Percentiles rank a stretch among this genome's conserved stretches.
These are phyloP conservation scores for Delonix regia DNA, from an alignment of 306 rosid genomes.

Conservation along the genomic window DNA sequence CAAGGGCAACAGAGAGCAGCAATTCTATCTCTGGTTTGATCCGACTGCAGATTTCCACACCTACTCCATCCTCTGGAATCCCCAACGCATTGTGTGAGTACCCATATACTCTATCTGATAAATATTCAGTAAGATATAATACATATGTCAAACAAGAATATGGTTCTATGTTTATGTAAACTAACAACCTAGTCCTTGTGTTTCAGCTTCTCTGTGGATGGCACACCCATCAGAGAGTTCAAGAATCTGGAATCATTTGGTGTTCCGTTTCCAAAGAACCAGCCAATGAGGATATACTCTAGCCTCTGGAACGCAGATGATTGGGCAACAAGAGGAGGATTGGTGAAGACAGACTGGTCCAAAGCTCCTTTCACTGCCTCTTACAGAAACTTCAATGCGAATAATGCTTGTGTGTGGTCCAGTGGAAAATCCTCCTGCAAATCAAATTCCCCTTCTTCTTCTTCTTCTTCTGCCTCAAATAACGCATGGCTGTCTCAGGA, in stretches of 20 bases:
- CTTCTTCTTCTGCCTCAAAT: neutral
- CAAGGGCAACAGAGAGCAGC: constrained; percentile 70
- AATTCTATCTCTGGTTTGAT: constrained; percentile 78
- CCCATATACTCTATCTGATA: too few relatives aligned
- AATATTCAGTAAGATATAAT: too few relatives aligned
- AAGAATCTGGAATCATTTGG: constrained; percentile 25
- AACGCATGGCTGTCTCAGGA: constrained; percentile 45
- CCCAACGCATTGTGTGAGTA: constrained; percentile 59
- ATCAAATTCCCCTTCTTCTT: neutral
- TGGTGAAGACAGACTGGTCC: constrained; percentile 15
- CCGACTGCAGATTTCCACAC: constrained; percentile 71
- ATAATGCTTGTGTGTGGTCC: constrained; percentile 47
- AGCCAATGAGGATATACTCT: constrained; percentile 15
- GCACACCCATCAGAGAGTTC: constrained; percentile 9
- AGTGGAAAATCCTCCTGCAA: constrained; percentile 47
- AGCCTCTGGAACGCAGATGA: constrained; percentile 22
- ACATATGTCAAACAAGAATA: too few relatives aligned
- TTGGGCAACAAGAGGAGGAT: constrained; percentile 14
- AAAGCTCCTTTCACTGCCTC: constrained; percentile 25
- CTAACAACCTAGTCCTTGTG: neutral
- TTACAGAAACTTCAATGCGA: constrained; percentile 15
- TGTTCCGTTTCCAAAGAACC: constrained; percentile 8
- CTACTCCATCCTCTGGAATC: constrained; percentile 74
- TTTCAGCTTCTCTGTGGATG: constrained; percentile 15
- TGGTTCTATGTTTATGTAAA: too few relatives aligned